Base-by-base conservation (phyloP, 2,329 filamentous ascomycete species). In the Claviceps digitariae region DNA sequence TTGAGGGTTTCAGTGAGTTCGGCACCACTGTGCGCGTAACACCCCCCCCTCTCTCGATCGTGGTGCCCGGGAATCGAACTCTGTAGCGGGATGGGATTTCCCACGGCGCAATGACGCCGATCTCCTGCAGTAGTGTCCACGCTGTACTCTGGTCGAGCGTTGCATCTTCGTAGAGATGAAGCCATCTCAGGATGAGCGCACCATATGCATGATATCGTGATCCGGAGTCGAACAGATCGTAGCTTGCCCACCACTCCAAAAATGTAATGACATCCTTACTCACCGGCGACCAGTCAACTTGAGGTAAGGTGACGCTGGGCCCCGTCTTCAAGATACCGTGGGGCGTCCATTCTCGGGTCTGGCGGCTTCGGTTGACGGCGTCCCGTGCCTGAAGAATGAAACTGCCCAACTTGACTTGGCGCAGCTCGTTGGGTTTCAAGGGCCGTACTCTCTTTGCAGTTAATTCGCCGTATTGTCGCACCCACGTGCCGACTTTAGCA, bases 81-180 rank as follows among this genome's bases (percentile, higher is more conserved):
- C 76, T 76, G 64, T 86, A 87, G 3, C 83, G 74, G 4, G 78
- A 72, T 3, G 76, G 76, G 48, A 87, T 79, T 60, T 90, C 84
- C 77, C 83, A 87, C 0, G 86, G 84, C 8, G 78, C 69, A 44
- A 89, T 75, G 52, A 82, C 79, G 12, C 86, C 86, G 43, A 90
- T 73, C 64, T 93, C 87, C 61, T 90, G 85, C 31, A 93, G 67
- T 57, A 90, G 88, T 1, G 79, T 75, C 74, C 79, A 83, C 15
- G 69, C 64, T 25, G 73, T 71, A 40, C 81, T 69, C 50, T 66
- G 65, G 48, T 75, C 66, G 20, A 71, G 58, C 10, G 54, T 41
- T 5, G 66, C 68, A 7, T 77, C 69, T 6, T 66, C 59, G 61
- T 91, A 91, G 52, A 82, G 71, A 1, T 73, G 75, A 1, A 81